Conservation (phyloP, 2,329 filamentous ascomycete genomes). For the Pyrenochaeta sp. region DNA sequence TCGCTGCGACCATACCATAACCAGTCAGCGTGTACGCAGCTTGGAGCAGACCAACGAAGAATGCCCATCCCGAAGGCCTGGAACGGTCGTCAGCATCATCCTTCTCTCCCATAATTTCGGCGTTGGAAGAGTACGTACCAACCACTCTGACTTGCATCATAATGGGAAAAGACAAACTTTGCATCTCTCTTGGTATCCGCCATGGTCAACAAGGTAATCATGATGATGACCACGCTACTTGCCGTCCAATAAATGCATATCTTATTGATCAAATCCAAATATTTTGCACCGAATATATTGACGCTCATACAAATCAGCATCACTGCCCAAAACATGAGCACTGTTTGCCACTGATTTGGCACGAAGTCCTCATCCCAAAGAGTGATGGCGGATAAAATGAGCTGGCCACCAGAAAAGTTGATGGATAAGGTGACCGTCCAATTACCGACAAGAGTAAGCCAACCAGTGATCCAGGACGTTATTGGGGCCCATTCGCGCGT, state of each 20-base stretch:
- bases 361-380: slow-evolving; percentile 75
- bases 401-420: slow-evolving; percentile 72
- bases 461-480: slow-evolving; percentile 74
- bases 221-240: slow-evolving; percentile 71
- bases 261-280: slow-evolving; percentile 75
- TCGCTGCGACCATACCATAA: slow-evolving; percentile 75
- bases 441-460: slow-evolving; percentile 76
- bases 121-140: slow-evolving; percentile 57
- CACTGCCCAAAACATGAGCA: slow-evolving; percentile 76
- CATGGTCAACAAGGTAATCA: slow-evolving; percentile 71
- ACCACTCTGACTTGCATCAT: slow-evolving; percentile 70
- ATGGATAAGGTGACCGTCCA: slow-evolving; percentile 73
- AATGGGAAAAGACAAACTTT: slow-evolving; percentile 73
- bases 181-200: slow-evolving; percentile 65
- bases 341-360: slow-evolving; percentile 73
- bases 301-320: slow-evolving; percentile 71
- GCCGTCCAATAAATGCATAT: slow-evolving; percentile 78
- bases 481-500: slow-evolving; percentile 72
- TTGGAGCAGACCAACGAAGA: slow-evolving; percentile 75
- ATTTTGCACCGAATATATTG: slow-evolving; percentile 70
- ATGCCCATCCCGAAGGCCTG: slow-evolving; percentile 73
- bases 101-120: neutral
- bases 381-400: slow-evolving; percentile 73
- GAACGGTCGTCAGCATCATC: neutral
- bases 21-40: slow-evolving; percentile 69